Conservation (phyloP, 1,284 basidiomycete species). For the Puccinia triticina region DNA sequence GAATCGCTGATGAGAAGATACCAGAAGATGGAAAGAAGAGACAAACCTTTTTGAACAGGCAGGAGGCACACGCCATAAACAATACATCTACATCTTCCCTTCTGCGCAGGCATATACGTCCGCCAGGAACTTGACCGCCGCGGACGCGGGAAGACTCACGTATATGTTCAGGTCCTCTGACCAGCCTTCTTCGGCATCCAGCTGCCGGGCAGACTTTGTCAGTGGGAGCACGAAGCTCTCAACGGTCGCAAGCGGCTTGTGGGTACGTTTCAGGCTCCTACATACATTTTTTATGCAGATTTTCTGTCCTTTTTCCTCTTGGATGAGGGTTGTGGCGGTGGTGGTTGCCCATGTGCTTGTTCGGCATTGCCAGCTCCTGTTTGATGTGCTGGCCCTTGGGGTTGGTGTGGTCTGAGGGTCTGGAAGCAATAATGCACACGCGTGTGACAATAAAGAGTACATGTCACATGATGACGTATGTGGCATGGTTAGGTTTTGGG, state of each 20-base stretch:
- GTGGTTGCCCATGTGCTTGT: slow-evolving; percentile 75
- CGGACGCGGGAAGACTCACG: slow-evolving; percentile 73
- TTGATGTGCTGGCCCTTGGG: slow-evolving; percentile 66
- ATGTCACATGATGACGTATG: too few relatives aligned
- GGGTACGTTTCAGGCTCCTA: slow-evolving; percentile 69
- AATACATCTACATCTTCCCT: too few relatives aligned
- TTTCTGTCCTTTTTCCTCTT: too few relatives aligned
- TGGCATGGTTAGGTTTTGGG: too few relatives aligned
- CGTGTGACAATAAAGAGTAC: neutral
- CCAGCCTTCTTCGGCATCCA: slow-evolving; percentile 58
- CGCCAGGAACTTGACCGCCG: slow-evolving; percentile 82
- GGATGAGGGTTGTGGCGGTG: too few relatives aligned
- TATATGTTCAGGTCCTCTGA: slow-evolving; percentile 66
- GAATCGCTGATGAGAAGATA: too few relatives aligned
- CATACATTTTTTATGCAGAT: too few relatives aligned
- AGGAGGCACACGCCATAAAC: too few relatives aligned
- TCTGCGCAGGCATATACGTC: slow-evolving; percentile 76
- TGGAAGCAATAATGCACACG: slow-evolving; percentile 87
- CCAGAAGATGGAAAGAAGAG: too few relatives aligned
- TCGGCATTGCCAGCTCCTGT: slow-evolving; percentile 77
- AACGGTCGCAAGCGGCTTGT: slow-evolving; percentile 67
- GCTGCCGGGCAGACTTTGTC: slow-evolving; percentile 55
- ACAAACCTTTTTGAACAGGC: too few relatives aligned
- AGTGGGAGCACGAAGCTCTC: slow-evolving; percentile 68
- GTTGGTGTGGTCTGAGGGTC: slow-evolving; percentile 69